Evolutionary conservation across 2,329 filamentous ascomycete genomes (phyloP), one percentile per base, ranked within the genome.

Genomic region (Aureobasidium pullulans): DNA sequence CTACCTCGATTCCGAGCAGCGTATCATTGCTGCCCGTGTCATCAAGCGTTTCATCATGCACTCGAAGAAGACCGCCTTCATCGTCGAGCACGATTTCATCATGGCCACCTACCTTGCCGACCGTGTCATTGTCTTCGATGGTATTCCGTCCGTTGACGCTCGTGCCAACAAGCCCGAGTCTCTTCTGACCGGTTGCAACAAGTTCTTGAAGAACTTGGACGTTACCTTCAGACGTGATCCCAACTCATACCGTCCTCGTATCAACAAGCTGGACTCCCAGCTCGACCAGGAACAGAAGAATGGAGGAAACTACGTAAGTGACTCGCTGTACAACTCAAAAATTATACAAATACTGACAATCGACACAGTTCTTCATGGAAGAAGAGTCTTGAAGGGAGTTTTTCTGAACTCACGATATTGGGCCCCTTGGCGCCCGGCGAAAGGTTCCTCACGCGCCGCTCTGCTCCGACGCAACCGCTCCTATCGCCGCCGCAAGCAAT

Each of bases 21-120:
- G 94, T 88, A 96, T 99, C 71, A 87, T 99, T 68, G 93, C 92
- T 63, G 88, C 93, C 47, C 88, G 92, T 72, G 95, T 99, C 72
- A 99, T 99, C 80, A 99, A 99, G 83, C 88, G 94, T 66, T 99
- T 96, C 83, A 99, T 99, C 77, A 99, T 99, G 94, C 93, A 99
- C 81, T 87, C 91, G 69, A 97, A 97, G 86, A 97, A 97, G 85
- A 99, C 94, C 0, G 94, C 94, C 53, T 99, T 99, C 75, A 86
- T 99, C 67, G 93, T 99, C 73, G 94, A 99, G 85, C 94, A 99
- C 88, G 94, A 99, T 83, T 97, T 99, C 80, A 96, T 97, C 79
- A 96, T 97, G 92, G 84, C 85, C 42, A 88, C 85, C 44, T 88
- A 88, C 70, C 81, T 88, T 48, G 85, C 94, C 47, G 95, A 99